Conservation (phyloP, 495 filamentous ascomycete species). For the Amphirosellinia nigrospora region DNA sequence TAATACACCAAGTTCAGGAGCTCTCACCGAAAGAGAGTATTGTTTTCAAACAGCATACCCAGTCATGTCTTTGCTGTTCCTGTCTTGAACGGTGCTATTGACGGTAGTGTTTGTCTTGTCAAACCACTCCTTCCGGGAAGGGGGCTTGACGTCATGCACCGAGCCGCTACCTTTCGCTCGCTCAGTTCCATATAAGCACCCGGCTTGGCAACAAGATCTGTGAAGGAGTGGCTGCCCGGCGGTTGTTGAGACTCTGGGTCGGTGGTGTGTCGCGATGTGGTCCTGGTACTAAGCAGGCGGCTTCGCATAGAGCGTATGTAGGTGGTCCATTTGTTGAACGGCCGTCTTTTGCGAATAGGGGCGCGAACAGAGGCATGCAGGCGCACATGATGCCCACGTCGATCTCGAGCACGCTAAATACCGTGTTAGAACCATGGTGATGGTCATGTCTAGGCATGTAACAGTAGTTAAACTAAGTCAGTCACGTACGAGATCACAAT, state of each 20-base stretch:
- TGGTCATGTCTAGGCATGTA: too few relatives aligned
- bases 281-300: slow-evolving; percentile 2
- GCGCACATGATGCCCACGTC: slow-evolving; percentile 44
- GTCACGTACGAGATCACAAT: background rate
- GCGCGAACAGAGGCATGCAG: slow-evolving; percentile 36
- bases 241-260: background rate
- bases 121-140: slow-evolving; percentile 3
- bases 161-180: background rate
- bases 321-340: slow-evolving; percentile 5
- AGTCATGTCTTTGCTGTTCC: background rate
- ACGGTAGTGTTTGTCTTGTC: background rate
- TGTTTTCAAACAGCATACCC: background rate
- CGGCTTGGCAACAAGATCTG: background rate
- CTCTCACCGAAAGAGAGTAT: background rate
- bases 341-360: background rate
- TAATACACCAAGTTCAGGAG: background rate
- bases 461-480: background rate
- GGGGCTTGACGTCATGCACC: background rate
- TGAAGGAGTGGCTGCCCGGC: background rate
- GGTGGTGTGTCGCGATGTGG: slow-evolving; percentile 1
- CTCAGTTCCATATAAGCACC: background rate
- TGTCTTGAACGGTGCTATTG: background rate
- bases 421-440: background rate
- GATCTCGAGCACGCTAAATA: slow-evolving; percentile 35
- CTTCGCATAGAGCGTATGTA: slow-evolving; percentile 16